These are phyloP conservation scores for Colletotrichum sp. DNA, from an alignment of 2,329 filamentous ascomycete genomes.

Conservation along the genomic window DNA sequence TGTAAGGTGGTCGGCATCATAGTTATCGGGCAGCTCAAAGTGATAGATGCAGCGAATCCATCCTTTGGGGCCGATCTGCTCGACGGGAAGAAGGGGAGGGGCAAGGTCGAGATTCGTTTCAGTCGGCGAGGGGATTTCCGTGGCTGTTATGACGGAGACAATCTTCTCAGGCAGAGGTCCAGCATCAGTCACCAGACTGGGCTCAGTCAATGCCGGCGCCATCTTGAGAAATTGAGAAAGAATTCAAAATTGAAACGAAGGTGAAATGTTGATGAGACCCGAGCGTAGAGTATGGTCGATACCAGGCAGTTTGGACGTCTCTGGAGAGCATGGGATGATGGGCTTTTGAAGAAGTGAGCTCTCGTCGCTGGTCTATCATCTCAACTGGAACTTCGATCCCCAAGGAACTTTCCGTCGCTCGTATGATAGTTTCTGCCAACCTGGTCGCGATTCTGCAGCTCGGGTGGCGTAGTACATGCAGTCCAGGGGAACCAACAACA, in stretches of 20 bases:
- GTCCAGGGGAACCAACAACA: background rate
- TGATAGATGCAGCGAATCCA: background rate
- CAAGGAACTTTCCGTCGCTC: background rate
- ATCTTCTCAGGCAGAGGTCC: background rate
- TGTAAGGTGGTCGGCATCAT: background rate
- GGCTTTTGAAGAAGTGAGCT: background rate
- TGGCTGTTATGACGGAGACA: background rate
- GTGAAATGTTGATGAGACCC: background rate
- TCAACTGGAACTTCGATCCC: background rate
- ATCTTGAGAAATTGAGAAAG: background rate
- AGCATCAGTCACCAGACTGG: background rate
- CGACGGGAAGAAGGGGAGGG: slow-evolving; percentile 6
- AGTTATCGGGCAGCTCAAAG: slow-evolving; percentile 1
- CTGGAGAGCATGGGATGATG: background rate
- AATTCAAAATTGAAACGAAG: background rate
- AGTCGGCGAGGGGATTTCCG: background rate
- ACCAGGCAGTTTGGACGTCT: background rate
- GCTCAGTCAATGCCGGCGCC: background rate
- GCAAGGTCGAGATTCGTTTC: background rate
- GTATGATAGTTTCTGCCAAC: background rate
- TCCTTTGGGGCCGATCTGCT: slow-evolving; percentile 4
- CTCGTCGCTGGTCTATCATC: background rate
- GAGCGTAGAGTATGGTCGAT: background rate
- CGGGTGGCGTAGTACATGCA: background rate
- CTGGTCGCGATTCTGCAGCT: background rate